Percentiles rank a stretch among this genome's conserved stretches.
These are phyloP conservation scores for Apiospora aurea DNA, from an alignment of 2,329 filamentous ascomycete genomes.

Conservation along the genomic window DNA sequence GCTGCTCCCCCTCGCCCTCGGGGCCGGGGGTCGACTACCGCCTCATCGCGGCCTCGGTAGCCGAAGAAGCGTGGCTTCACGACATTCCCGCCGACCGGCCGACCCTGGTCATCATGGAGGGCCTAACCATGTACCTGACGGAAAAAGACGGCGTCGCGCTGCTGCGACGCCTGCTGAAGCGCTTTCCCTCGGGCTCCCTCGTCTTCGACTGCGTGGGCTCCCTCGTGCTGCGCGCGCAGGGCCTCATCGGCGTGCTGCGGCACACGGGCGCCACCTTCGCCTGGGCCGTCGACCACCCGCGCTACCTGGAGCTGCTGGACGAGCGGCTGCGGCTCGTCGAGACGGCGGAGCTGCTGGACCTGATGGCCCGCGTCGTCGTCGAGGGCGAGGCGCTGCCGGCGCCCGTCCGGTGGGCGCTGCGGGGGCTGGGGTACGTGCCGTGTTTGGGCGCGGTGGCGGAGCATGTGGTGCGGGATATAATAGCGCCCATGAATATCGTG, in stretches of 20 bases:
- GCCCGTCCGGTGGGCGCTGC: neutral
- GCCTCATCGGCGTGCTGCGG: slow-evolving; percentile 7
- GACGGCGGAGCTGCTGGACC: neutral
- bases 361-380: neutral
- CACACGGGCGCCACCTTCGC: slow-evolving; percentile 14
- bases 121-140: slow-evolving; percentile 16
- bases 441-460: neutral
- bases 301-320: neutral
- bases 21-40: slow-evolving; percentile 18
- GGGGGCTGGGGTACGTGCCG: neutral
- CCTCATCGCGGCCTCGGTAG: slow-evolving; percentile 5
- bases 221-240: neutral
- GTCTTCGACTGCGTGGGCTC: slow-evolving; percentile 21
- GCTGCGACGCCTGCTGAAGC: neutral
- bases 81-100: slow-evolving; percentile 20
- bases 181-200: neutral
- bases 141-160: neutral
- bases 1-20: neutral
- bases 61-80: slow-evolving; percentile 3
- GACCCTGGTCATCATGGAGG: slow-evolving; percentile 21
- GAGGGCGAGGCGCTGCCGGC: neutral
- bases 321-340: neutral
- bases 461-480: neutral
- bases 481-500: neutral
- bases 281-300: slow-evolving; percentile 22